Percentiles rank a stretch among this genome's conserved stretches.
Conservation (phyloP, 2,329 filamentous ascomycete species). For the Coniochaeta sp. region DNA sequence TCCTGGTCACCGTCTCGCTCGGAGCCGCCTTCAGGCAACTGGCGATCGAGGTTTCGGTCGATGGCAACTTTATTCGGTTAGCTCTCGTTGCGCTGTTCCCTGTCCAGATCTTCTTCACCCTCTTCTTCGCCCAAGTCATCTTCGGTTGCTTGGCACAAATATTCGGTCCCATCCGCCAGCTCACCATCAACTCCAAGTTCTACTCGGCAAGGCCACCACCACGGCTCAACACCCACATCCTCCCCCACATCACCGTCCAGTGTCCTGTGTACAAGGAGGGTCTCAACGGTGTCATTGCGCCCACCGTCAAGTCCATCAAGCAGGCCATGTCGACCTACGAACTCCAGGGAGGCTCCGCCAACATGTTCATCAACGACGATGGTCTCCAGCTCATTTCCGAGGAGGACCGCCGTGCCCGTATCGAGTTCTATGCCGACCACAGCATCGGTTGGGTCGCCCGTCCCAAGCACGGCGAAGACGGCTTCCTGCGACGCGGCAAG, state of each 20-base stretch:
- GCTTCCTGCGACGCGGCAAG: slow-evolving; percentile 57
- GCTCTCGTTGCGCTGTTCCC: slow-evolving; percentile 60
- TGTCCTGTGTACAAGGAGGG: slow-evolving; percentile 88
- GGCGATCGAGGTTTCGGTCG: slow-evolving; percentile 60
- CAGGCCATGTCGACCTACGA: slow-evolving; percentile 72
- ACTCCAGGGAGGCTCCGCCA: slow-evolving; percentile 69
- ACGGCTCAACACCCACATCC: slow-evolving; percentile 45
- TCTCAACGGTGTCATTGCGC: slow-evolving; percentile 64
- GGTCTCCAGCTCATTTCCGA: slow-evolving; percentile 62
- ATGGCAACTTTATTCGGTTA: slow-evolving; percentile 54
- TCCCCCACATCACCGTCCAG: slow-evolving; percentile 76
- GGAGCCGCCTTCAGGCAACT: slow-evolving; percentile 65
- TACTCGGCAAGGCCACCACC: slow-evolving; percentile 68
- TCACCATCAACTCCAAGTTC: slow-evolving; percentile 72
- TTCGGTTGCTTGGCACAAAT: slow-evolving; percentile 69
- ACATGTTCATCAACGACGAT: slow-evolving; percentile 72
- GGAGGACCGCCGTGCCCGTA: slow-evolving; percentile 54
- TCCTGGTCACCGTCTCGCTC: slow-evolving; percentile 57
- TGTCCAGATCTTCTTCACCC: slow-evolving; percentile 71
- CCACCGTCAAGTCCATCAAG: slow-evolving; percentile 72
- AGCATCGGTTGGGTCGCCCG: slow-evolving; percentile 65
- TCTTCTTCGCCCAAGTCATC: slow-evolving; percentile 76
- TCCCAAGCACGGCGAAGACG: slow-evolving; percentile 55
- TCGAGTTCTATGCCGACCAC: slow-evolving; percentile 63
- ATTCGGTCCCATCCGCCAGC: slow-evolving; percentile 67